A percentile compares a stretch with the other conserved stretches of the same genome.
These are phyloP conservation scores for Apostasia shenzhenica DNA, from an alignment of 106 monocot genomes.

Conservation along the genomic window DNA sequence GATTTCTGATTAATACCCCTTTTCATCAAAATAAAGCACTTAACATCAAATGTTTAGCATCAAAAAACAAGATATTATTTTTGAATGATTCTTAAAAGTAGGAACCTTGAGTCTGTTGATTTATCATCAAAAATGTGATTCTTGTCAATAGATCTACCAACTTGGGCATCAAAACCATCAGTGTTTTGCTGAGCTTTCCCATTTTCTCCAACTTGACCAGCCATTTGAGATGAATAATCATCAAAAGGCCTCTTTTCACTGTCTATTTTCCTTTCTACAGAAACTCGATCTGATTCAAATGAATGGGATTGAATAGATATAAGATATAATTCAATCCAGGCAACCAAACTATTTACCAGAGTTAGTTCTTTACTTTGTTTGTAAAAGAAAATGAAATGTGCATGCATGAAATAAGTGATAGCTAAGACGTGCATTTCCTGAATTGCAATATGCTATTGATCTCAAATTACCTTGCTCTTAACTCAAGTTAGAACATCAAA, in stretches of 20 bases:
- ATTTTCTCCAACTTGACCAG: constrained; percentile 21
- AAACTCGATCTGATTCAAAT: not conserved
- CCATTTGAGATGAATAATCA: constrained; percentile 9
- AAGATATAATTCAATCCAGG: not conserved
- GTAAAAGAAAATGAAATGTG: not conserved
- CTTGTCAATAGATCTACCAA: constrained; percentile 2
- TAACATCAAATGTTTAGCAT: not conserved
- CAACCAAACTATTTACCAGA: not conserved
- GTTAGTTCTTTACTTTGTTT: too few relatives aligned
- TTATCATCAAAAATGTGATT: constrained; percentile 19
- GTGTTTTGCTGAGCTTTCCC: constrained; percentile 9
- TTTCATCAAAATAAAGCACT: not conserved
- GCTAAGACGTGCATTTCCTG: not conserved
- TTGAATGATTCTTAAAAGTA: not conserved
- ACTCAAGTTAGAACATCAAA: too few relatives aligned
- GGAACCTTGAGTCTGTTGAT: constrained; percentile 20
- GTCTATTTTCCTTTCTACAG: constrained; percentile 8
- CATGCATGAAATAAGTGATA: not conserved
- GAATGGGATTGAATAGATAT: constrained; percentile 2
- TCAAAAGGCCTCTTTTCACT: constrained; percentile 9
- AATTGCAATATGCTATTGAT: too few relatives aligned
- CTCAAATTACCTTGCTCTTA: too few relatives aligned
- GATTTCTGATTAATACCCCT: constrained; percentile 1
- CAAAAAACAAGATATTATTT: not conserved
- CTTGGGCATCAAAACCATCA: constrained; percentile 1